Percentiles rank a stretch among this genome's conserved stretches.
These are phyloP conservation scores for Xylaria multiplex DNA, from an alignment of 2,329 filamentous ascomycete species.

Conservation along the genomic window DNA sequence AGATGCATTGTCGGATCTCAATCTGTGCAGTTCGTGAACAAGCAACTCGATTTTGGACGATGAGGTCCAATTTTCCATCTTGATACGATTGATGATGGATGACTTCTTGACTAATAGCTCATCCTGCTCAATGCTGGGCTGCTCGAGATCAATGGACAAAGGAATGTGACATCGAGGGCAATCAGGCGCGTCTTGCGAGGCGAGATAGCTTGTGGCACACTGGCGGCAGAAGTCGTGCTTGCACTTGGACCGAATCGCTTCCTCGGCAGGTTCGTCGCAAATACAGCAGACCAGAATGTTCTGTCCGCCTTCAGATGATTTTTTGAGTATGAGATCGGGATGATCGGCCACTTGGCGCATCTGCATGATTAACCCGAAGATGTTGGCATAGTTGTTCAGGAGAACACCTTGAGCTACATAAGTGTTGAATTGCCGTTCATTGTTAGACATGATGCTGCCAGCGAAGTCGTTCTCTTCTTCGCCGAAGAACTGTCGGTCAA, in stretches of 20 bases:
- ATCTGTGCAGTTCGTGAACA: constrained; percentile 90
- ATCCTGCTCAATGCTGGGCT: constrained; percentile 94
- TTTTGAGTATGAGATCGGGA: constrained; percentile 92
- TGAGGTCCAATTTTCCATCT: constrained; percentile 98
- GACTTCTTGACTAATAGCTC: constrained; percentile 88
- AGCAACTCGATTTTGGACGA: constrained; percentile 98
- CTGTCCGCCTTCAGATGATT: constrained; percentile 84
- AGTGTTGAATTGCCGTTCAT: constrained; percentile 89
- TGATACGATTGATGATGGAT: constrained; percentile 97
- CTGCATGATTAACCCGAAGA: constrained; percentile 98
- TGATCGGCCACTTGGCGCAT: constrained; percentile 99
- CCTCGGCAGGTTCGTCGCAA: constrained; percentile 95
- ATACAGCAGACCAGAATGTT: constrained; percentile 93
- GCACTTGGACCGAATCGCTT: constrained; percentile 90
- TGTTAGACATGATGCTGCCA: constrained; percentile 92
- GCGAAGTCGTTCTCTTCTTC: constrained; percentile 97
- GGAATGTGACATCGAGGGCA: constrained; percentile 94
- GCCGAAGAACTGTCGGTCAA: constrained; percentile 96
- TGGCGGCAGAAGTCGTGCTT: constrained; percentile 91
- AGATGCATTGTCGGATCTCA: constrained; percentile 90
- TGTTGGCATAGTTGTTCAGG: constrained; percentile 98
- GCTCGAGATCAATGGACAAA: constrained; percentile 90
- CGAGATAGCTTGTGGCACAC: constrained; percentile 82
- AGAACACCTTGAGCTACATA: constrained; percentile 95
- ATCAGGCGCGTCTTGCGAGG: constrained; percentile 78